Percentiles rank a stretch among this genome's conserved stretches.
These are phyloP conservation scores for Termitomyces sp. DNA, from an alignment of 1,284 basidiomycete genomes.

Conservation along the genomic window DNA sequence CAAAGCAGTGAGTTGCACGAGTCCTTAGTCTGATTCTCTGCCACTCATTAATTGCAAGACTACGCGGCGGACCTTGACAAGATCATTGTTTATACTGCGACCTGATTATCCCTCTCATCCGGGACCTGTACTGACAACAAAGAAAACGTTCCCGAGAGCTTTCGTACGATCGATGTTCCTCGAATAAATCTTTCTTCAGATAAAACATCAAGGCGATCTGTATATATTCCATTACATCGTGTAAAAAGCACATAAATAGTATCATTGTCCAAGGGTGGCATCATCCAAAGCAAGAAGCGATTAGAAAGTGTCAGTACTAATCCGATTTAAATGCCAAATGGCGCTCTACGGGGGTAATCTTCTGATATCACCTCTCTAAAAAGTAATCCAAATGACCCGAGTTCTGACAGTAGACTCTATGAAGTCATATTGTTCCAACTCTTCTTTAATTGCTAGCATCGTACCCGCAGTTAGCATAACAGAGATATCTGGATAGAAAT, in stretches of 20 bases:
- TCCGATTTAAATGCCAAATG: slow-evolving; percentile 1
- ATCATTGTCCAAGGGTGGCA: slow-evolving; percentile 4
- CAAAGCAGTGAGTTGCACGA: slow-evolving; percentile 42
- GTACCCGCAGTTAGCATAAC: not conserved
- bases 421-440: slow-evolving; percentile 35
- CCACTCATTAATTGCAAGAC: slow-evolving; percentile 27
- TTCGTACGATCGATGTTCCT: not conserved
- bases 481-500: not conserved
- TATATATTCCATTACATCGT: slow-evolving; percentile 9
- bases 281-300: not conserved
- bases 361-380: slow-evolving; percentile 9
- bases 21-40: not conserved
- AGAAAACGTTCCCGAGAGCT: no score
- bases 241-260: slow-evolving; percentile 6
- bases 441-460: slow-evolving; percentile 59
- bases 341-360: not conserved
- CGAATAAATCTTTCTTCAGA: not conserved
- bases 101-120: slow-evolving; percentile 19
- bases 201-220: not conserved
- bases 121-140: not conserved
- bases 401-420: slow-evolving; percentile 2
- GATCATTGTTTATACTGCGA: slow-evolving; percentile 51
- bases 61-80: slow-evolving; percentile 61
- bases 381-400: not conserved
- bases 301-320: slow-evolving; percentile 2